Percentiles rank a stretch among this genome's conserved stretches.
Evolutionary conservation across 2,329 filamentous ascomycete genomes (phyloP).

Genomic region (Penicillium sp.): DNA sequence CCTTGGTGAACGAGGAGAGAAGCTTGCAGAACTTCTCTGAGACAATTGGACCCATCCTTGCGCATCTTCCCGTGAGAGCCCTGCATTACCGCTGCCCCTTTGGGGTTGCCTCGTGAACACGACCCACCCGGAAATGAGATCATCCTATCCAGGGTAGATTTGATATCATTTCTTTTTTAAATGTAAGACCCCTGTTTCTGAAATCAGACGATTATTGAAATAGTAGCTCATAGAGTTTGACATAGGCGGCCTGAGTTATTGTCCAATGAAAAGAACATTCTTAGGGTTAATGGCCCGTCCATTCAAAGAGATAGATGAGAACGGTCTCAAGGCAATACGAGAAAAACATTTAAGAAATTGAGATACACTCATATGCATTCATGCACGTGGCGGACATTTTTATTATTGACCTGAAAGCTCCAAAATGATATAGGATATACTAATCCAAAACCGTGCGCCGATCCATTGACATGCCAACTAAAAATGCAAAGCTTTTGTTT

Average conservation of each 20-base stretch:
- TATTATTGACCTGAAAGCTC: slow-evolving; percentile 5
- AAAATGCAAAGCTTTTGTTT: background rate
- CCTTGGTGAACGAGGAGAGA: background rate
- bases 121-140: background rate
- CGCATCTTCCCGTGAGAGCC: background rate
- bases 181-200: background rate
- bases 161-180: background rate
- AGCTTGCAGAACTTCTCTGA: background rate
- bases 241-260: background rate
- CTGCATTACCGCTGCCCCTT: slow-evolving; percentile 7
- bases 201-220: background rate
- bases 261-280: background rate
- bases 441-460: slow-evolving; percentile 9
- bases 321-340: background rate
- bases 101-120: slow-evolving; percentile 8
- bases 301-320: background rate
- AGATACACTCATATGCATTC: background rate
- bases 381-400: background rate
- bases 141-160: background rate
- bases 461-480: slow-evolving; percentile 8
- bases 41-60: slow-evolving; percentile 8
- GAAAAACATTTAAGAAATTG: background rate
- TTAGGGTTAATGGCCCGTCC: background rate
- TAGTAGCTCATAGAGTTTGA: background rate
- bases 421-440: slow-evolving; percentile 8